Base-by-base conservation (phyloP, 352 stramenopile species). In the Globisporangium cystogenes region DNA sequence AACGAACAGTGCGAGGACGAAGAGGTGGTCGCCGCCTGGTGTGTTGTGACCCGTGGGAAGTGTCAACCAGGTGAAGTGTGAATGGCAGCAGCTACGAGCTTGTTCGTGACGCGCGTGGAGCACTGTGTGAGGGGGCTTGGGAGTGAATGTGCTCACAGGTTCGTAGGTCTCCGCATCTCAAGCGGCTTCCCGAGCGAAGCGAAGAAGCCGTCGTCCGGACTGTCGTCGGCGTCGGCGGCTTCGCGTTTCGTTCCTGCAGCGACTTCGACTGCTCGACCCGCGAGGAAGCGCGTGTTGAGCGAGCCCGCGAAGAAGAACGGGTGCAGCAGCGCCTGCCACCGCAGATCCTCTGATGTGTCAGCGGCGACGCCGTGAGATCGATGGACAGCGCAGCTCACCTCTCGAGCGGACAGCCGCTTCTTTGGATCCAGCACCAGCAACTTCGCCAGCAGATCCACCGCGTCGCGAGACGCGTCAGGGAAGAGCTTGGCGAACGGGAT, bases 381-480 rank as follows among this genome's bases (percentile, higher is more conserved):
- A 15, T 11, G 45, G 52, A 48, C 24, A 15, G 21, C 16, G 51
- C 21, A 20, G 8, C 48, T 18, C 31, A 79, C 76, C 57, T 87
- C 53, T 50, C 50, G 61, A 40, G 76, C 76, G 0, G 64, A 74
- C 3, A 83, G 57, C 26, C 72, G 72, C 16, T 59, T 48, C 10
- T 31, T 63, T 1, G 72, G 72, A 43, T 82, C 53, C 21, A 79
- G 47, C 12, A 60, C 47, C 2, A 82, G 52, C 27, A 82, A 33
- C 36, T 65, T 59, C 42, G 60, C 67, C 21, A 90, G 56, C 20
- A 92, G 47, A 63, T 89, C 74, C 26, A 88, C 62, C 11, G 63
- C 79, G 3, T 62, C 54, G 15, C 31, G 18, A 1, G 67, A 54
- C 7, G 61, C 70, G 29, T 90, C 75, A 1, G 67, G 76, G 33